Conservation (phyloP, 176 grass and related monocot species). For the Ananas comosus region DNA sequence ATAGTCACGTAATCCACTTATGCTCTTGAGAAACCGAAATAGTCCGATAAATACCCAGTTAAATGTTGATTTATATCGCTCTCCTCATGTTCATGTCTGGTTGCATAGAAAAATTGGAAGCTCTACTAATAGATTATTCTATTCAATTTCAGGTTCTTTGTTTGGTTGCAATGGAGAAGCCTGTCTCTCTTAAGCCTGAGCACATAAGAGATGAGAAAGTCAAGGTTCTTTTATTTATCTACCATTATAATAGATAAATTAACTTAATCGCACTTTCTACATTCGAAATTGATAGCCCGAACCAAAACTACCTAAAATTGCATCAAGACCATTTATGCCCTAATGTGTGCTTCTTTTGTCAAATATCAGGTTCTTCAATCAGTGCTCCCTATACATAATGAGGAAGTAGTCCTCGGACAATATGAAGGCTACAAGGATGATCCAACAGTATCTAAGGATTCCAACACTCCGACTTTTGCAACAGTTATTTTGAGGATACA, state of each 20-base stretch:
- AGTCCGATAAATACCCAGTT: too few species aligned
- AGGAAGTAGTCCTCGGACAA: constrained; percentile 96
- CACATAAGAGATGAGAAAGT: constrained; percentile 99
- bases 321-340: too few species aligned
- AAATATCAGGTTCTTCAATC: constrained; percentile 85
- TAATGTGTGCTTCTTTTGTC: background rate
- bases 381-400: constrained; percentile 68
- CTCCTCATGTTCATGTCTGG: background rate
- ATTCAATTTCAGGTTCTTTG: constrained; percentile 67
- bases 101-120: constrained; percentile 18
- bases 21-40: too few species aligned
- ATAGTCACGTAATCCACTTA: too few species aligned
- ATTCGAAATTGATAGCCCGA: too few species aligned
- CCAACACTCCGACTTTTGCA: constrained; percentile 97
- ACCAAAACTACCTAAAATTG: too few species aligned
- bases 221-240: constrained; percentile 57
- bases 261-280: too few species aligned
- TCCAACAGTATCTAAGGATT: constrained; percentile 83
- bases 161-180: constrained; percentile 99
- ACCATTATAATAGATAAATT: constrained; percentile 5
- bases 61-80: too few species aligned
- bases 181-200: constrained; percentile 94
- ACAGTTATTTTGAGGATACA: constrained; percentile 77
- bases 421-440: constrained; percentile 97
- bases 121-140: constrained; percentile 11